Base-by-base conservation (phyloP, 2,329 filamentous ascomycete species). In the Hypoxylon sp. region DNA sequence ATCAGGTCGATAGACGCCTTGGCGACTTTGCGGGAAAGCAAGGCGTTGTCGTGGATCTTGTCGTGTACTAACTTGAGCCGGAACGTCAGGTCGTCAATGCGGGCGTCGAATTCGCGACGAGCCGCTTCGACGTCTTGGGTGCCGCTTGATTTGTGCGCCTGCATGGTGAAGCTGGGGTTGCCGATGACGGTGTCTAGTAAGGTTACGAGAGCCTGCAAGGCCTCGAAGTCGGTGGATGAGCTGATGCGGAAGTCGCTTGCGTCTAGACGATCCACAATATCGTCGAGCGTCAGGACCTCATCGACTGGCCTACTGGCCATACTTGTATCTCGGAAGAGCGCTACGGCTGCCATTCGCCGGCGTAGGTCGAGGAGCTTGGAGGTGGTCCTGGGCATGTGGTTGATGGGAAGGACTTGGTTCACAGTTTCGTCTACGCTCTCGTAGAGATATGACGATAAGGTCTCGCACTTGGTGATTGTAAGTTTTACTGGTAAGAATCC, bases 181-280 rank as follows among this genome's bases (percentile, higher is more conserved):
- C 93, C 92, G 53, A 97, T 82, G 14, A 88, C 90, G 38, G 93
- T 85, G 73, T 96, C 90, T 4, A 97, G 84, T 18, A 96, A 84
- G 2, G 84, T 79, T 2, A 92, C 81, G 14, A 88, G 82, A 2
- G 91, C 88, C 32, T 84, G 82, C 1, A 97, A 84, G 57, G 89
- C 83, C 14, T 82, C 80, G 77, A 92, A 97, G 77, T 97, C 81
- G 0, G 89, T 91, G 28, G 81, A 71, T 14, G 80, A 80, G 2
- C 77, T 81, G 68, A 90, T 79, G 20, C 77, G 74, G 71, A 91
- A 91, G 22, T 84, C 80, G 0, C 81, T 77, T 4, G 77, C 72
- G 11, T 78, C 72, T 8, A 90, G 79, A 11, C 82, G 81, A n/a
- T 80, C 68, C 55, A 81, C 80, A 30, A 87, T 73, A 33, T 75